Conservation (phyloP, 192 early-diverging fungal genomes). For the Coemansia sp. region DNA sequence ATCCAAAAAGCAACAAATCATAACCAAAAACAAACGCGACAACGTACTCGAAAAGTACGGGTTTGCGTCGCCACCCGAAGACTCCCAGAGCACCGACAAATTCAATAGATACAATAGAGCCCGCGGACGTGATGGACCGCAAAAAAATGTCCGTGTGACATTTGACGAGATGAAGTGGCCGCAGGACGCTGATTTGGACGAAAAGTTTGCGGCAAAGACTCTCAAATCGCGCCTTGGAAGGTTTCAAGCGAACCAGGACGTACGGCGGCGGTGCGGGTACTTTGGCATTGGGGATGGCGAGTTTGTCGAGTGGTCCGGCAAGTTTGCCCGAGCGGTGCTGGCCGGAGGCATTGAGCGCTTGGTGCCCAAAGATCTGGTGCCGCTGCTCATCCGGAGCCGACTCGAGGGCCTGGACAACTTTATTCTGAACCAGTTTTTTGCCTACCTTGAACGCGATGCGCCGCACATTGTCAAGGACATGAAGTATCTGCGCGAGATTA, state of each 20-base stretch:
- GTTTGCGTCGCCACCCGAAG: not conserved
- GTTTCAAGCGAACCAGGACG: conserved; percentile 11
- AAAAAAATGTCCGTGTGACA: not conserved
- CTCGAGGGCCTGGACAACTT: conserved; percentile 19
- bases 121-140: not conserved
- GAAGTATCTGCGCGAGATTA: conserved; percentile 59
- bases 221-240: conserved; percentile 14
- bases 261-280: conserved; percentile 28
- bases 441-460: conserved; percentile 51
- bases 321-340: conserved; percentile 20
- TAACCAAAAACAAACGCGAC: not conserved
- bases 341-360: conserved; percentile 25
- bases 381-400: conserved; percentile 25
- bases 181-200: conserved; percentile 37
- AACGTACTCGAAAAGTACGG: not conserved
- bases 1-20: not conserved
- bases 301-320: conserved; percentile 36
- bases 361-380: conserved; percentile 21
- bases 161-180: conserved; percentile 18
- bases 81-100: not conserved
- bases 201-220: conserved; percentile 20
- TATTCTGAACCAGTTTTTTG: conserved; percentile 46
- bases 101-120: not conserved
- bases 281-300: conserved; percentile 35
- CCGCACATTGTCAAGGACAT: conserved; percentile 49